These are phyloP conservation scores for Coprinellus micaceus DNA, from an alignment of 768 basidiomycete species.

Conservation along the genomic window DNA sequence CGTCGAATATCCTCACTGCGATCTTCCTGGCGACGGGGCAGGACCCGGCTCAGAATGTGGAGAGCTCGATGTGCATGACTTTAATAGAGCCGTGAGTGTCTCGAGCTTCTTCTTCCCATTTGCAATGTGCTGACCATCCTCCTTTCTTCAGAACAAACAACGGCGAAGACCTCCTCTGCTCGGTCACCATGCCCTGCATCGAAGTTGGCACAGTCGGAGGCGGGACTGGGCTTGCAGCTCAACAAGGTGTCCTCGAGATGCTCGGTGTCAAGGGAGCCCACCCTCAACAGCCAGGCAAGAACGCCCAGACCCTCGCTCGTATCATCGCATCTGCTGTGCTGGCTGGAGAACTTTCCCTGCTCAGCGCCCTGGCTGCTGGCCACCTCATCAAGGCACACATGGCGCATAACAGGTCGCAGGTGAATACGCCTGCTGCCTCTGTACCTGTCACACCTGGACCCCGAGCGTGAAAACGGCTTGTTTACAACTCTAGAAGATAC, in stretches of 20 bases:
- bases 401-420: conserved; percentile 83
- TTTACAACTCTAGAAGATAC: no score
- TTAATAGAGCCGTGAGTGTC: conserved; percentile 91
- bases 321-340: conserved; percentile 91
- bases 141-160: conserved; percentile 43
- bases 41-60: conserved; percentile 98
- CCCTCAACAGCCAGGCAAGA: conserved; percentile 78
- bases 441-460: conserved; percentile 57
- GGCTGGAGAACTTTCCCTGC: conserved; percentile 92
- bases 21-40: conserved; percentile 97
- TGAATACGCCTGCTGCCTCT: conserved; percentile 70
- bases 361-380: conserved; percentile 91
- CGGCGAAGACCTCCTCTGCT: conserved; percentile 87
- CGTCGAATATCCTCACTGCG: conserved; percentile 94
- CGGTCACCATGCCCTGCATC: conserved; percentile 95
- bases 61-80: conserved; percentile 97
- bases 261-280: conserved; percentile 91
- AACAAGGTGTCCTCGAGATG: conserved; percentile 88
- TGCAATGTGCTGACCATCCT: no score
- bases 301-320: conserved; percentile 85
- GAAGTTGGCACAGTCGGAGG: conserved; percentile 98
- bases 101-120: no score
- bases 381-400: conserved; percentile 92
- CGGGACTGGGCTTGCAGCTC: conserved; percentile 88
- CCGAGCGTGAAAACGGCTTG: conserved; percentile 8